Evolutionary conservation across 805 yeast species (phyloP).

Genomic region (Cyberlindnera mrakii): DNA sequence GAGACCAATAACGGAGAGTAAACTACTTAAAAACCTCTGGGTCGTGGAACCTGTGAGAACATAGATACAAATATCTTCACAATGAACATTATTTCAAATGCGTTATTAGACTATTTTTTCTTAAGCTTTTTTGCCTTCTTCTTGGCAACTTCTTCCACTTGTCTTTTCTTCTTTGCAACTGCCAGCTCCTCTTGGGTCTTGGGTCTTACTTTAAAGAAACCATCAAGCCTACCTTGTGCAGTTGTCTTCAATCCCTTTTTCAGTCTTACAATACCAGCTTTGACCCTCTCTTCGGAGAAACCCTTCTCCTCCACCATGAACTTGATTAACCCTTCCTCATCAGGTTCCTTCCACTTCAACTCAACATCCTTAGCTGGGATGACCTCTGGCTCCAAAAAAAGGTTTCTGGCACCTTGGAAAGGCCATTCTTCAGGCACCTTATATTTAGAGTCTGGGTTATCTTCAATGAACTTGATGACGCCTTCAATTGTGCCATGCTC

Average conservation of each 20-base stretch:
- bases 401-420: constrained; percentile 75
- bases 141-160: constrained; percentile 23
- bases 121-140: constrained; percentile 20
- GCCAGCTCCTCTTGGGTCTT: constrained; percentile 42
- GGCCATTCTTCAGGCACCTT: constrained; percentile 96
- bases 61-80: not conserved
- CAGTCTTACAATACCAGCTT: constrained; percentile 79
- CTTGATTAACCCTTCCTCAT: constrained; percentile 74
- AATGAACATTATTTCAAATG: not conserved
- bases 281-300: constrained; percentile 87
- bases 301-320: constrained; percentile 86
- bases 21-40: constrained; percentile 37
- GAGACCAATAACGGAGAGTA: constrained; percentile 51
- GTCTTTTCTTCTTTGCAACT: constrained; percentile 23
- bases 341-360: constrained; percentile 86
- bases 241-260: constrained; percentile 79
- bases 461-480: constrained; percentile 57
- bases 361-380: constrained; percentile 51
- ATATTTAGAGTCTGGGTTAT: constrained; percentile 50
- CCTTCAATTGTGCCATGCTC: constrained; percentile 75
- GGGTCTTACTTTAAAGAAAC: constrained; percentile 71
- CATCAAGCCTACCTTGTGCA: constrained; percentile 87
- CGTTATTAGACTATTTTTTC: constrained; percentile 10
- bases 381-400: constrained; percentile 82
- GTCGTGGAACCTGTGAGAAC: constrained; percentile 3